Conservation (phyloP, 78 protist genomes). For the Monosiga brevicollis region DNA sequence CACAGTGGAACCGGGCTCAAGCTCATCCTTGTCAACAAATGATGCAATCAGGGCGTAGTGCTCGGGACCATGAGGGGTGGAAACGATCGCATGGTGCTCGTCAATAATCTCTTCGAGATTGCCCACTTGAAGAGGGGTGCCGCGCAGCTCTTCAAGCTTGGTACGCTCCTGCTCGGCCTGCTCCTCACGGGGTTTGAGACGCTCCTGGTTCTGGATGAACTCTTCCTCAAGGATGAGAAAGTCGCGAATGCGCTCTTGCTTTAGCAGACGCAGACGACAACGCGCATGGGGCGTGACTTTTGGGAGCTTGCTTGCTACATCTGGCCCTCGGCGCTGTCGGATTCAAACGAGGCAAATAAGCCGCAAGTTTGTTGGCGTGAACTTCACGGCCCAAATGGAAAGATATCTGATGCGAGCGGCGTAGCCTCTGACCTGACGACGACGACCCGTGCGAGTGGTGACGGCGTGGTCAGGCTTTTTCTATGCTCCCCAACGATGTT, state of each 20-base stretch:
- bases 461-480: no score
- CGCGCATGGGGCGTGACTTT: slow-evolving; percentile 79
- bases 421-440: no score
- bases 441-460: no score
- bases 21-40: slow-evolving; percentile 97
- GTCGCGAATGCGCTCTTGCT: slow-evolving; percentile 94
- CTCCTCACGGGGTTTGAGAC: slow-evolving; percentile 78
- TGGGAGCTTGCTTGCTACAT: slow-evolving; percentile 5
- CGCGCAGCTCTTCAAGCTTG: slow-evolving; percentile 77
- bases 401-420: no score
- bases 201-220: slow-evolving; percentile 90
- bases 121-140: slow-evolving; percentile 95
- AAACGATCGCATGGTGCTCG: slow-evolving; percentile 95
- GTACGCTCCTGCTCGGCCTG: slow-evolving; percentile 67
- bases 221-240: slow-evolving; percentile 96
- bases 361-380: no score
- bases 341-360: not conserved
- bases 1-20: slow-evolving; percentile 7
- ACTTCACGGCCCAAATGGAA: no score
- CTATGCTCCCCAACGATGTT: no score
- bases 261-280: slow-evolving; percentile 87
- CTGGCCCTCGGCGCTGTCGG: slow-evolving; percentile 4
- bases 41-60: slow-evolving; percentile 92
- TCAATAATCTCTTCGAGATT: slow-evolving; percentile 97
- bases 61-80: slow-evolving; percentile 87